These are phyloP conservation scores for Metarhizium anisopliae DNA, from an alignment of 2,329 filamentous ascomycete species.

Conservation along the genomic window DNA sequence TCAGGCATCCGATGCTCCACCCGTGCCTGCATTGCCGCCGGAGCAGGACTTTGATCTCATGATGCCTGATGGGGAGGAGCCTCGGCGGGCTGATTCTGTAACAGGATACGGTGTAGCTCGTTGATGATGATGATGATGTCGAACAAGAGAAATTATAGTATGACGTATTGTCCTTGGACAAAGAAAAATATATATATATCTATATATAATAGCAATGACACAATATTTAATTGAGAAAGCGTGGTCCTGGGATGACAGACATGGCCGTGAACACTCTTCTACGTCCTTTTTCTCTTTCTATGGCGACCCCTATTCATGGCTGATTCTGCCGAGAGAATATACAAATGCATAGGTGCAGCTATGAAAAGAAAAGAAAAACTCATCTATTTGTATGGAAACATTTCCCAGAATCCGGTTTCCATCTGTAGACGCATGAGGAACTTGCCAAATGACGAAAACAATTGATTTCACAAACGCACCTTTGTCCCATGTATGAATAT, in stretches of 20 bases:
- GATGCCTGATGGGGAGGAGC: constrained; percentile 40
- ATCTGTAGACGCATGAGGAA: constrained; percentile 24
- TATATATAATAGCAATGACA: background rate
- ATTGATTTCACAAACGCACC: constrained; percentile 34
- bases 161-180: background rate
- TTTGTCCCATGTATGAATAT: constrained; percentile 86
- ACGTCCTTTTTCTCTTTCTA: background rate
- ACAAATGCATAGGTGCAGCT: background rate
- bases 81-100: constrained; percentile 27
- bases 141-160: background rate
- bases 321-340: background rate
- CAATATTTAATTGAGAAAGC: background rate
- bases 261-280: too few species aligned
- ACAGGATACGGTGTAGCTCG: constrained; percentile 11
- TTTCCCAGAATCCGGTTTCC: constrained; percentile 48
- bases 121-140: background rate
- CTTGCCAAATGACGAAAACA: background rate
- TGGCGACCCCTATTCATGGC: background rate
- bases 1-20: constrained; percentile 22
- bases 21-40: constrained; percentile 31
- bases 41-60: constrained; percentile 41
- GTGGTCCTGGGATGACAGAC: background rate
- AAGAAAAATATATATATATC: too few species aligned
- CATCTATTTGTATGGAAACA: constrained; percentile 31
- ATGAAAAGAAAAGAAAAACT: background rate